Conservation (phyloP, 2,329 filamentous ascomycete genomes). For the Fusarium bactridioides region DNA sequence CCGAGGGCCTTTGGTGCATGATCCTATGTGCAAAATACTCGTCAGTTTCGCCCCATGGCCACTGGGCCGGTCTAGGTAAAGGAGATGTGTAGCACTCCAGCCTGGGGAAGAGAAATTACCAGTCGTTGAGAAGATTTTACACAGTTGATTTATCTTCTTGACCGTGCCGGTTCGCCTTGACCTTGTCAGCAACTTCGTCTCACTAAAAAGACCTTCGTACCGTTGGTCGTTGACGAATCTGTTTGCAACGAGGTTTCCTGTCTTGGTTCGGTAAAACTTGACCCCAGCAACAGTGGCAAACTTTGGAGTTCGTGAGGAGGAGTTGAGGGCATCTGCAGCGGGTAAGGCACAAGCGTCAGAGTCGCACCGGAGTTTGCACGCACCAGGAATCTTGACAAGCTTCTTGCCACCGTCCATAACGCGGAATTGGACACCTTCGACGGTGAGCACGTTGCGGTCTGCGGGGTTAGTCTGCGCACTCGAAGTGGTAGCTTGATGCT, state of each 20-base stretch:
- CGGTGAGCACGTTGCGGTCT: slow-evolving; percentile 66
- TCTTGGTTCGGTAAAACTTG: slow-evolving; percentile 84
- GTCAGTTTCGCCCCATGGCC: slow-evolving; percentile 58
- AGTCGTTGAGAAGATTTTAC: slow-evolving; percentile 75
- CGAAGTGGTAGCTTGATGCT: slow-evolving; percentile 36
- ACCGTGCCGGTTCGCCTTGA: slow-evolving; percentile 60
- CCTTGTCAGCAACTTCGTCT: slow-evolving; percentile 49
- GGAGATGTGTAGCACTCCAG: slow-evolving; percentile 33
- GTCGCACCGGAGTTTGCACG: slow-evolving; percentile 10
- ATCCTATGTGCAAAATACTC: slow-evolving; percentile 64
- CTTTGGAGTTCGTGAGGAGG: slow-evolving; percentile 76
- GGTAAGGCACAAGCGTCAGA: slow-evolving; percentile 39
- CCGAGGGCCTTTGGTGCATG: slow-evolving; percentile 79
- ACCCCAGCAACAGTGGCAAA: slow-evolving; percentile 76
- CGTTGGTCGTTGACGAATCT: slow-evolving; percentile 78
- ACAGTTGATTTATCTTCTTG: slow-evolving; percentile 76
- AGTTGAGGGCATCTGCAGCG: slow-evolving; percentile 63
- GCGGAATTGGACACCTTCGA: slow-evolving; percentile 77
- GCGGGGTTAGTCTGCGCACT: slow-evolving; percentile 36
- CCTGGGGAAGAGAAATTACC: slow-evolving; percentile 65
- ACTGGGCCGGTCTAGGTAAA: slow-evolving; percentile 43
- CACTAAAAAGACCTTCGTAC: slow-evolving; percentile 59
- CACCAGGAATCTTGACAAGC: slow-evolving; percentile 77
- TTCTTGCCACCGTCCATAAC: slow-evolving; percentile 84
- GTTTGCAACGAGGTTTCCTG: slow-evolving; percentile 83